Conservation (phyloP, 495 filamentous ascomycete species). For the Staphylotrichum longicolle region DNA sequence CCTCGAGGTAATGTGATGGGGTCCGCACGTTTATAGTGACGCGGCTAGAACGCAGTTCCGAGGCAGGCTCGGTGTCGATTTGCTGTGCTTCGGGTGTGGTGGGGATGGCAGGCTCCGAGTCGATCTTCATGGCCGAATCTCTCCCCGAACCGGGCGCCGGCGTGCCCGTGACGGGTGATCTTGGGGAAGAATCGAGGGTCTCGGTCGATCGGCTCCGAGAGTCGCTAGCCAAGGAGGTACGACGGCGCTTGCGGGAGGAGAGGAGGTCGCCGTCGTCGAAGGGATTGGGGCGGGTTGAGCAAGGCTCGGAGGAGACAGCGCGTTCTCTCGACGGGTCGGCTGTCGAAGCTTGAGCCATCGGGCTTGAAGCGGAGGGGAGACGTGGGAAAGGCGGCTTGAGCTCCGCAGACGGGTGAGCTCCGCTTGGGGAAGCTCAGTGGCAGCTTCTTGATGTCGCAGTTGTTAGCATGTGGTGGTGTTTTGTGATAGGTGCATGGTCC, state of each 20-base stretch:
- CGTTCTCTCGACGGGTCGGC: slow-evolving; percentile 53
- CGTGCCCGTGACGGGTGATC: slow-evolving; percentile 26
- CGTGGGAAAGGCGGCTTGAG: slow-evolving; percentile 28
- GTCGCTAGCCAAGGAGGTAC: slow-evolving; percentile 42
- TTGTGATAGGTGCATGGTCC: slow-evolving; percentile 19
- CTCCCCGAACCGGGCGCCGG: slow-evolving; percentile 26
- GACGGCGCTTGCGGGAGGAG: slow-evolving; percentile 53
- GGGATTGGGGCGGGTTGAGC: slow-evolving; percentile 56
- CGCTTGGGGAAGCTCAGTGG: slow-evolving; percentile 37
- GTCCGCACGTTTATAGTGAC: slow-evolving; percentile 56
- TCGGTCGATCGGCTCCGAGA: slow-evolving; percentile 46
- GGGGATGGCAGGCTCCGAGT: slow-evolving; percentile 39
- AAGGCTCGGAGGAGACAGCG: slow-evolving; percentile 58
- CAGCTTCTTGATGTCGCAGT: slow-evolving; percentile 33
- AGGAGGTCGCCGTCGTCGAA: slow-evolving; percentile 54
- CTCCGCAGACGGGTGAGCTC: slow-evolving; percentile 33
- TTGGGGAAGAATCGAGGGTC: slow-evolving; percentile 33
- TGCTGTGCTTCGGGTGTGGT: slow-evolving; percentile 37
- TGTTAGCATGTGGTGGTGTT: slow-evolving; percentile 38
- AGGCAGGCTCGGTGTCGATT: slow-evolving; percentile 28
- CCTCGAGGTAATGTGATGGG: slow-evolving; percentile 36
- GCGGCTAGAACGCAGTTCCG: slow-evolving; percentile 45
- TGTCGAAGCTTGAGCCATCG: slow-evolving; percentile 55
- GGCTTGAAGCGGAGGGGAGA: slow-evolving; percentile 32
- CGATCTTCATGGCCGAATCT: slow-evolving; percentile 43